These are phyloP conservation scores for Coelastrella sp. DNA, from an alignment of 139 green algal genomes.

Conservation along the genomic window DNA sequence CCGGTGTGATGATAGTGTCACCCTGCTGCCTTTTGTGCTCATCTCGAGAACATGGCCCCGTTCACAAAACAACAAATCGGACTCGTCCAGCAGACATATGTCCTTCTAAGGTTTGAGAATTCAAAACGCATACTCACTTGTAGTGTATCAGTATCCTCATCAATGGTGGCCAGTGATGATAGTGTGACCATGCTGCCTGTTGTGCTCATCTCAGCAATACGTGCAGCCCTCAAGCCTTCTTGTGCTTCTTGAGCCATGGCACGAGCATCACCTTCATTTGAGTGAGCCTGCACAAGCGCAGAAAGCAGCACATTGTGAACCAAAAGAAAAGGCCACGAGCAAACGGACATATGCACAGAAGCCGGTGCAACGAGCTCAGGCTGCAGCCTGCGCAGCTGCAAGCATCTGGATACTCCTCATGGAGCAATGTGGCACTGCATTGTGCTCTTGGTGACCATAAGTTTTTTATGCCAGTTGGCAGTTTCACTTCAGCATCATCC, in stretches of 20 bases:
- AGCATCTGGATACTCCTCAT: too few relatives aligned
- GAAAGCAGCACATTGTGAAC: neutral
- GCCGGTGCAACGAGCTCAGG: neutral
- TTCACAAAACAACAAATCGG: too few relatives aligned
- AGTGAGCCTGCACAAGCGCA: slow-evolving; percentile 52
- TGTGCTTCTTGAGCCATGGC: slow-evolving; percentile 49
- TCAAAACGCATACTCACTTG: neutral
- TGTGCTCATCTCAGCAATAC: slow-evolving; percentile 52
- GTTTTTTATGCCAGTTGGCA: too few relatives aligned
- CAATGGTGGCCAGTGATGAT: slow-evolving; percentile 82
- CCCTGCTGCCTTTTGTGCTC: slow-evolving; percentile 77
- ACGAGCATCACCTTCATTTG: slow-evolving; percentile 76
- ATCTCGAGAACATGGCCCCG: slow-evolving; percentile 33
- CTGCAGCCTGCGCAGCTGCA: neutral
- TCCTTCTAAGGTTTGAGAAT: too few relatives aligned
- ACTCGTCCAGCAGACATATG: too few relatives aligned
- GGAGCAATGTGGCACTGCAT: too few relatives aligned
- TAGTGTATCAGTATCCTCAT: slow-evolving; percentile 73
- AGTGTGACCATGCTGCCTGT: slow-evolving; percentile 91
- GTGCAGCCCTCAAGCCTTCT: slow-evolving; percentile 19
- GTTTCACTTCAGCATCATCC: too few relatives aligned
- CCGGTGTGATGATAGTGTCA: slow-evolving; percentile 89
- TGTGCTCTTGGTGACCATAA: too few relatives aligned
- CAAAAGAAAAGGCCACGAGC: too few relatives aligned
- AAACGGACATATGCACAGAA: neutral